These are phyloP conservation scores for Neonectria faginata DNA, from an alignment of 2,329 filamentous ascomycete genomes.

Conservation along the genomic window DNA sequence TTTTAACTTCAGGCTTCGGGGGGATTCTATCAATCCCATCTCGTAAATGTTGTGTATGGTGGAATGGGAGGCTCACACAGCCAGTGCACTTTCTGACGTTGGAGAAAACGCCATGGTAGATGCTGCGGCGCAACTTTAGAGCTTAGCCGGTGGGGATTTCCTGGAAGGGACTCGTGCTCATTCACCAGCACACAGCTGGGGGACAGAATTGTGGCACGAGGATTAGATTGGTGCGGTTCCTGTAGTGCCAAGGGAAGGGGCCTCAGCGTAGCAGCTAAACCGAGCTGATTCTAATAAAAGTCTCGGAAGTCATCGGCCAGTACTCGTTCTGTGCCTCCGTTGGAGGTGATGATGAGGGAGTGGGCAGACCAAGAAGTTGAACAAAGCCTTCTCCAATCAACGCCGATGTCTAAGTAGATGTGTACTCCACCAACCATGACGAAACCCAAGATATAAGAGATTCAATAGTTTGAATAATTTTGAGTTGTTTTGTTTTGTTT, in stretches of 20 bases:
- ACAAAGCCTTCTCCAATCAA: not conserved
- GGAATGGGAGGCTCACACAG: no score
- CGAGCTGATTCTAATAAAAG: not conserved
- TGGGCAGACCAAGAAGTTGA: not conserved
- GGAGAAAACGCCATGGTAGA: not conserved
- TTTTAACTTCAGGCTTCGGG: no score
- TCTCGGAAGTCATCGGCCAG: not conserved
- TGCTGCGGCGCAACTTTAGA: not conserved
- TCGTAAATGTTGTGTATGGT: not conserved
- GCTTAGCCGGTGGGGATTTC: not conserved
- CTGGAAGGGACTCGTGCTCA: not conserved
- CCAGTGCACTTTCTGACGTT: not conserved
- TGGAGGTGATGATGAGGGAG: no score
- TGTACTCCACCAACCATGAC: not conserved
- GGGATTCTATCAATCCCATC: not conserved
- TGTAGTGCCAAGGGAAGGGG: not conserved
- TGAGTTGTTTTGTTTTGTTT: not conserved
- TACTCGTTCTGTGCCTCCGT: not conserved
- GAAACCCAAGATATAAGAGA: not conserved
- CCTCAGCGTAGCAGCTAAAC: not conserved
- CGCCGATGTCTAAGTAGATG: not conserved
- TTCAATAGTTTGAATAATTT: not conserved
- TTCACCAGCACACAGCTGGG: not conserved
- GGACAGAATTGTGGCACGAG: not conserved
- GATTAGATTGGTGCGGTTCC: not conserved